phyloP scores from a whole-genome alignment of 768 basidiomycete genomes.

The Termitomyces titanicus region DNA sequence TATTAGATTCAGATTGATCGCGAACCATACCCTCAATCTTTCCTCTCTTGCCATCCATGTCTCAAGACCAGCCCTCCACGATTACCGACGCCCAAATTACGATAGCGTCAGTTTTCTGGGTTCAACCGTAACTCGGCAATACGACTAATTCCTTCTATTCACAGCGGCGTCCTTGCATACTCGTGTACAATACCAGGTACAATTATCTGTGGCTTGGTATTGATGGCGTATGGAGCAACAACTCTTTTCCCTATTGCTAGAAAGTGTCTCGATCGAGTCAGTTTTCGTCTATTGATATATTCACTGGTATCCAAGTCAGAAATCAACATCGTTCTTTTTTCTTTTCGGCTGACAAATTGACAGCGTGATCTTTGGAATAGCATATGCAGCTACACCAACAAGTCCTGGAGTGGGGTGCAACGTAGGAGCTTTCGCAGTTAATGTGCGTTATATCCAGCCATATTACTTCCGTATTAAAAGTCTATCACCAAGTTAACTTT shows the following conservation, averaged over 20 bases:
- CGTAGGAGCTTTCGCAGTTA: constrained; percentile 19
- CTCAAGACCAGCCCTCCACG: not conserved
- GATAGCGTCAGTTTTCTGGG: not conserved
- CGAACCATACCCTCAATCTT: too few species aligned
- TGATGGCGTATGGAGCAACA: constrained; percentile 4
- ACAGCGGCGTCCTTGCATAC: constrained; percentile 6
- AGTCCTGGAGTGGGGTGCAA: constrained; percentile 10
- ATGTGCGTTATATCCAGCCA: constrained; percentile 16
- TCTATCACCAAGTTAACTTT: constrained; percentile 11
- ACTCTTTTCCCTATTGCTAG: not conserved
- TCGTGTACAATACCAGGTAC: constrained; percentile 9
- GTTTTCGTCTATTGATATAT: constrained; percentile 10
- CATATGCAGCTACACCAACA: constrained; percentile 11
- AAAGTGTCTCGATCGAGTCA: constrained; percentile 11
- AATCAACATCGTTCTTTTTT: not conserved
- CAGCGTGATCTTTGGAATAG: constrained; percentile 22
- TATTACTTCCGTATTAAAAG: not conserved
- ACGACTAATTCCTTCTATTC: not conserved
- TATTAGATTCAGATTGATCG: too few species aligned
- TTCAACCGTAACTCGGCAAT: too few species aligned
- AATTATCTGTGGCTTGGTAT: constrained; percentile 7
- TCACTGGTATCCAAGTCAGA: constrained; percentile 10
- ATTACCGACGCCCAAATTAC: not conserved
- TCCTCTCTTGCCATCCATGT: not conserved
- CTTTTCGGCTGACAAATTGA: not conserved